Percentiles rank a stretch among this genome's conserved stretches.
Conservation (phyloP, 129 eudicot genomes). For the Helianthus tuberosus region DNA sequence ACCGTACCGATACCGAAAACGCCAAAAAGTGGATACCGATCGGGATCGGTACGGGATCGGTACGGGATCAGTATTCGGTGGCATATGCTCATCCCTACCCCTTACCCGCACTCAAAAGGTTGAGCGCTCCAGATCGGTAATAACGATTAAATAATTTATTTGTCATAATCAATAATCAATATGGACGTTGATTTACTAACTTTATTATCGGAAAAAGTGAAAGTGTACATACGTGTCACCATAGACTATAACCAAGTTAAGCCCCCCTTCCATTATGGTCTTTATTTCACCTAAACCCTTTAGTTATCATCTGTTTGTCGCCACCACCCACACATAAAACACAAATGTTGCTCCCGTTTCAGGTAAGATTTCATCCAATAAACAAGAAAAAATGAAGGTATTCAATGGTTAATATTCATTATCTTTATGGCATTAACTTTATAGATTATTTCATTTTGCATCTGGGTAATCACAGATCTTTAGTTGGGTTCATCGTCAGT, state of each 20-base stretch:
- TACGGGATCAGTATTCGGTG: too few relatives aligned
- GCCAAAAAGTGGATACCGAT: too few relatives aligned
- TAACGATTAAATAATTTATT: too few relatives aligned
- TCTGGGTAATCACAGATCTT: conserved; percentile 47
- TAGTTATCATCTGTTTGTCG: conserved; percentile 15
- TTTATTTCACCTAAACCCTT: conserved; percentile 27
- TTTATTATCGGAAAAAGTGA: too few relatives aligned
- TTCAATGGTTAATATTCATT: conserved; percentile 1
- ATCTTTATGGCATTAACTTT: background rate
- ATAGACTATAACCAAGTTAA: conserved; percentile 10
- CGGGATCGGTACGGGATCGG: too few relatives aligned
- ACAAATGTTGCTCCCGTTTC: background rate
- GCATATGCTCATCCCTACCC: too few relatives aligned
- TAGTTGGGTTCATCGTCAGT: conserved; percentile 63
- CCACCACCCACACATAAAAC: conserved; percentile 5
- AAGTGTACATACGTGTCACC: conserved; percentile 12
- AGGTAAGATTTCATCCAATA: background rate
- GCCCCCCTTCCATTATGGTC: conserved; percentile 31
- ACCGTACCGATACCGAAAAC: too few relatives aligned
- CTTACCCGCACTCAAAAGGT: too few relatives aligned
- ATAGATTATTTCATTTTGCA: background rate
- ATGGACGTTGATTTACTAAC: too few relatives aligned
- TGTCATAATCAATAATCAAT: too few relatives aligned
- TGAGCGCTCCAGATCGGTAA: too few relatives aligned
- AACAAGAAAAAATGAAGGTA: conserved; percentile 37